Percentiles rank a stretch among this genome's conserved stretches.
Evolutionary conservation across 768 basidiomycete species (phyloP).

Genomic region (Pulveroboletus sp.): DNA sequence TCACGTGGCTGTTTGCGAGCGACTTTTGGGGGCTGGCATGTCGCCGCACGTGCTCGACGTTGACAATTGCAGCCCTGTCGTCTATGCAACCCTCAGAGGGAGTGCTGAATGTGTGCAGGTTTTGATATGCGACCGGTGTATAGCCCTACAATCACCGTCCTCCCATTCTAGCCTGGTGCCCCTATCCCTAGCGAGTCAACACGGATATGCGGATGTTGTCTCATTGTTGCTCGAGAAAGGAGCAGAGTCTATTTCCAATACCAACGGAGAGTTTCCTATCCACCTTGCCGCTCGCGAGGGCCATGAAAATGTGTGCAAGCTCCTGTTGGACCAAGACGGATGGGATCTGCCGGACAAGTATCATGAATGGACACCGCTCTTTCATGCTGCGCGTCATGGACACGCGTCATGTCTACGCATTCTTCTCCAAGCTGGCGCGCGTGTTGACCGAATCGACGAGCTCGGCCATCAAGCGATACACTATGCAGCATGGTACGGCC

Average conservation of each 20-base stretch:
- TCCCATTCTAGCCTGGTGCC: constrained; percentile 74
- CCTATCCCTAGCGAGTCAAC: constrained; percentile 86
- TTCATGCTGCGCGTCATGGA: constrained; percentile 91
- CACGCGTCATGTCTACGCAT: constrained; percentile 68
- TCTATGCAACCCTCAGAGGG: constrained; percentile 90
- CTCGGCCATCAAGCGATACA: constrained; percentile 81
- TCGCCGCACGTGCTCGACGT: constrained; percentile 74
- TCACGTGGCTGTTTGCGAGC: constrained; percentile 70
- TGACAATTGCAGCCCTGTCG: constrained; percentile 92
- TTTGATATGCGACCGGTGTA: constrained; percentile 72
- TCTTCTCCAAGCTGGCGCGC: constrained; percentile 77
- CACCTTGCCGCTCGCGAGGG: constrained; percentile 95
- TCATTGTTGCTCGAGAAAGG: constrained; percentile 73
- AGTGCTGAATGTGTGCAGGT: constrained; percentile 78
- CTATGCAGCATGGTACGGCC: constrained; percentile 97
- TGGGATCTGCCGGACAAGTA: constrained; percentile 94
- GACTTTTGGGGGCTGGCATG: constrained; percentile 66
- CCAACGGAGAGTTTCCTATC: constrained; percentile 95
- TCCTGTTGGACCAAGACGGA: constrained; percentile 71
- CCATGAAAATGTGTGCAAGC: constrained; percentile 76
- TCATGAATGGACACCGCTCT: constrained; percentile 96
- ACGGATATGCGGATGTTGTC: constrained; percentile 84
- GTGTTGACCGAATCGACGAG: constrained; percentile 80
- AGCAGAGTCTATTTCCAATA: constrained; percentile 79
- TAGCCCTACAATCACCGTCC: constrained; percentile 56